These are phyloP conservation scores for Boeremia lycopersici DNA, from an alignment of 2,329 filamentous ascomycete genomes.

Conservation along the genomic window DNA sequence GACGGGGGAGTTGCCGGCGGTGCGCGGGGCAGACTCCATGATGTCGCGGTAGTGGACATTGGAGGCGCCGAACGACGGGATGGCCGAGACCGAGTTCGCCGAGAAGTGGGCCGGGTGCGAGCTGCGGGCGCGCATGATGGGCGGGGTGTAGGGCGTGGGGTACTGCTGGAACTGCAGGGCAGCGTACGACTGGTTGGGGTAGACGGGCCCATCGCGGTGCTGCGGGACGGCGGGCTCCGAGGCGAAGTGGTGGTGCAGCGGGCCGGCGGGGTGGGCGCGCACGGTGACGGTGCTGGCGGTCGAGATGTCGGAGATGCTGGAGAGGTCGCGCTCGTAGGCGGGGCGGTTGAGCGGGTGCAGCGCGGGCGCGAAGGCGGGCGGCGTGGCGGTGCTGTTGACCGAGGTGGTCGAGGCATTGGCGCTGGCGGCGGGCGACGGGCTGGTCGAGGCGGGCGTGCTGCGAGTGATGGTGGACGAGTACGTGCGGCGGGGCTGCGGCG, in stretches of 20 bases:
- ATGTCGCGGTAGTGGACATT: slow-evolving; percentile 40
- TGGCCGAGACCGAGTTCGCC: slow-evolving; percentile 47
- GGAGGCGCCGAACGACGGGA: slow-evolving; percentile 49
- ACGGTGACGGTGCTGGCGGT: slow-evolving; percentile 51
- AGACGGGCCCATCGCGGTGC: slow-evolving; percentile 46
- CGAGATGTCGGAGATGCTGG: slow-evolving; percentile 50
- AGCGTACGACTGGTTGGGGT: slow-evolving; percentile 58
- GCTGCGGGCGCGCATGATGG: slow-evolving; percentile 49
- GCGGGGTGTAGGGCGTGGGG: slow-evolving; percentile 42
- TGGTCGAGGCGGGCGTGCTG: slow-evolving; percentile 36
- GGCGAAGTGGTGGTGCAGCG: slow-evolving; percentile 20
- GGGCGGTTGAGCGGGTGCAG: slow-evolving; percentile 42
- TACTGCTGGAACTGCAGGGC: slow-evolving; percentile 56
- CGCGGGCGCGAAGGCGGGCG: slow-evolving; percentile 10
- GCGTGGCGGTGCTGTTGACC: slow-evolving; percentile 20
- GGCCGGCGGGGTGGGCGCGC: slow-evolving; percentile 42
- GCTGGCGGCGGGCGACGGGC: slow-evolving; percentile 41
- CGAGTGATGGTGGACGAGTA: slow-evolving; percentile 40
- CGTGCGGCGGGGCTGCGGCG: slow-evolving; percentile 46
- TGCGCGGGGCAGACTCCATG: slow-evolving; percentile 49
- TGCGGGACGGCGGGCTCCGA: slow-evolving; percentile 23
- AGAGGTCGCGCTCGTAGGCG: slow-evolving; percentile 49
- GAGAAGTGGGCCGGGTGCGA: slow-evolving; percentile 51
- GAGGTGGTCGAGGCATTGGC: slow-evolving; percentile 35
- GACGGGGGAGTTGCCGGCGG: slow-evolving; percentile 54